phyloP scores from a whole-genome alignment of 2,329 filamentous ascomycete genomes.

The Mariannaea sp. region DNA sequence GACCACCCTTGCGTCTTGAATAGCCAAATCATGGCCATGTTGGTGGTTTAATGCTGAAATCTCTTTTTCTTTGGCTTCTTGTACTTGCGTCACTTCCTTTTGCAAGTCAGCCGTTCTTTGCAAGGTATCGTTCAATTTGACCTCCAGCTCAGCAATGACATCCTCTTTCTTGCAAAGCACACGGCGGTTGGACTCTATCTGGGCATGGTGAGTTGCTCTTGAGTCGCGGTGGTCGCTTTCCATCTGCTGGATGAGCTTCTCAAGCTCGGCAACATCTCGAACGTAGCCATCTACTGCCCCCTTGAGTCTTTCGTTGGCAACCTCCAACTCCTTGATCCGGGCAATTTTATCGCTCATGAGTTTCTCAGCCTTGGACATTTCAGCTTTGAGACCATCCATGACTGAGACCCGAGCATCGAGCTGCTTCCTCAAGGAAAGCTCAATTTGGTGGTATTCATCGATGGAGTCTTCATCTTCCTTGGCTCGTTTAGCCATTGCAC shows the following conservation, averaged over 20 bases:
- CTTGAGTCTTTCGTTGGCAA: conserved; percentile 55
- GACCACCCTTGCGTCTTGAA: conserved; percentile 54
- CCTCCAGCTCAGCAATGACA: conserved; percentile 50
- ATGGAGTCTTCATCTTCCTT: conserved; percentile 58
- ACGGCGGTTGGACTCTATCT: conserved; percentile 42
- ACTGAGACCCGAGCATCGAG: conserved; percentile 57
- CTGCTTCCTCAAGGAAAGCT: conserved; percentile 61
- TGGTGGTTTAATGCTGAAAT: conserved; percentile 45
- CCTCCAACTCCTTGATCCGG: conserved; percentile 53
- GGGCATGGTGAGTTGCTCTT: conserved; percentile 39
- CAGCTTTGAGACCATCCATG: conserved; percentile 53
- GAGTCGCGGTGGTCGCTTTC: conserved; percentile 47
- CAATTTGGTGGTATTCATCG: conserved; percentile 64
- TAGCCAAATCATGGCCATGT: conserved; percentile 54
- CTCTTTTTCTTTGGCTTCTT: conserved; percentile 42
- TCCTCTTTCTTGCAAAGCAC: conserved; percentile 45
- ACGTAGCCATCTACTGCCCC: conserved; percentile 58
- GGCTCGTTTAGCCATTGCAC: conserved; percentile 52
- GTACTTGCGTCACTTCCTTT: conserved; percentile 45
- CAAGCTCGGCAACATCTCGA: conserved; percentile 59
- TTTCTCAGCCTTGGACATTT: conserved; percentile 45
- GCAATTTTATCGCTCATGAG: conserved; percentile 46
- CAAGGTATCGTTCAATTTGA: conserved; percentile 48
- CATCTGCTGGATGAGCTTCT: conserved; percentile 54
- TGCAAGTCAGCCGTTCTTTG: conserved; percentile 47